A percentile compares a stretch with the other conserved stretches of the same genome.
Evolutionary conservation across 139 green algal species (phyloP).

Genomic region (Chlamydomonas incerta): DNA sequence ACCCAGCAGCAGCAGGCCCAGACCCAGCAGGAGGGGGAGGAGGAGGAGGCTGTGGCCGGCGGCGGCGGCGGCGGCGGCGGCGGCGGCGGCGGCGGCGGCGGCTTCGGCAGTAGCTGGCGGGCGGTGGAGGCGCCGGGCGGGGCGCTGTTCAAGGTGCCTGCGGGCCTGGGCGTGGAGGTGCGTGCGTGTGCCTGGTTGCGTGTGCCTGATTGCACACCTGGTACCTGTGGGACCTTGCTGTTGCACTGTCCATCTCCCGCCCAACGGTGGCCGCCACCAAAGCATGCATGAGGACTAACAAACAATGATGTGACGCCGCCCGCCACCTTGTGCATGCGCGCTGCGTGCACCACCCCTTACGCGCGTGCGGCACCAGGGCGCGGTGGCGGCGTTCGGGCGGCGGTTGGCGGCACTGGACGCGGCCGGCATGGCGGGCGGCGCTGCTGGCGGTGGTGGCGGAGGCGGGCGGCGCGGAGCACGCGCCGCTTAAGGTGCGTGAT

Average conservation of each 20-base stretch:
- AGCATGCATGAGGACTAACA: no score
- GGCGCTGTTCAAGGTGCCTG: constrained; percentile 19
- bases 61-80: background rate
- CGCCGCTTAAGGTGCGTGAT: background rate
- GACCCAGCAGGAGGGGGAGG: no score
- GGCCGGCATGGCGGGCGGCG: background rate
- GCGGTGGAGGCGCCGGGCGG: background rate
- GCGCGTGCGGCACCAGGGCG: background rate
- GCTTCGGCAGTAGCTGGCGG: background rate
- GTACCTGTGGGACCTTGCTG: no score
- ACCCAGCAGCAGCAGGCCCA: no score
- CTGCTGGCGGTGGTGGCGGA: background rate
- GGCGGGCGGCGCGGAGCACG: background rate
- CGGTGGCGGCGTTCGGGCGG: background rate
- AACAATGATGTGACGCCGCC: no score
- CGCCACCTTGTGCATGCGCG: no score
- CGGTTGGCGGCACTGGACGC: background rate
- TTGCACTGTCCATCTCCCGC: no score
- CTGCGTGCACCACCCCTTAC: no score
- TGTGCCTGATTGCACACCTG: no score
- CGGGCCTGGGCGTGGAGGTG: constrained; percentile 9
- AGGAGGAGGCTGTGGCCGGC: background rate
- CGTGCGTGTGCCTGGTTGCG: background rate
- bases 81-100: background rate
- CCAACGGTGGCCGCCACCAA: no score